Evolutionary conservation across 2,329 filamentous ascomycete species (phyloP), one percentile per base, ranked within the genome.

Genomic region (Cyphellophora attinorum): DNA sequence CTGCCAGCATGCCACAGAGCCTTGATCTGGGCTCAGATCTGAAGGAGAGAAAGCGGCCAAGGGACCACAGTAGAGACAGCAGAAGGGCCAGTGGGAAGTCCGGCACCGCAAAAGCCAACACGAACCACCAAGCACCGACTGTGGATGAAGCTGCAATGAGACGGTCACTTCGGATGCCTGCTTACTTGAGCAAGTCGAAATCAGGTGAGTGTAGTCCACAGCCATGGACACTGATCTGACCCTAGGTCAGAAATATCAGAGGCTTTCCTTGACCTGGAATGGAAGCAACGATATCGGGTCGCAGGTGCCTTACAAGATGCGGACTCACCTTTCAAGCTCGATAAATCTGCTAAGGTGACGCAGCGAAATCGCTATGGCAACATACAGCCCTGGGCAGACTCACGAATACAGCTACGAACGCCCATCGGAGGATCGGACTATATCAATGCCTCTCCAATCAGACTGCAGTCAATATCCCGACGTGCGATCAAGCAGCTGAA

Each of bases 331-430:
- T 81, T 69, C 67, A 68, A 75, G 3, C 67, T 78, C 35, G 68
- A 81, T 32, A 61, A 60, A 17, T 67, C 69, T 15, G 64, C 72
- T 6, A 68, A 74, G 31, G 64, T 75, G 43, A 67, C 66, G 39
- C 56, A 61, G 21, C 72, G 89, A 47, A 93, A 96, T 58, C 79
- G 91, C 36, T 98, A 96, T 60, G 58, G 69, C 35, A 94, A 96
- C 53, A 85, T 98, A 44, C 81, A 88, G 54, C 85, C 88, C 0
- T 98, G 84, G 76, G 79, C 81, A 42, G 78, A 83, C 54, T 93
- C 93, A 52, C 78, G 91, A 23, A 71, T 98, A 37, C 80, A 76
- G 55, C 72, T 98, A 12, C 70, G 73, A 25, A 89, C 95, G 2
- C 79, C 84, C 2, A 71, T 81, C 11, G 80, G 74, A 23, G 65